Conservation (phyloP, 1,139 yeast genomes). For the Scheffersomyces lignicola region DNA sequence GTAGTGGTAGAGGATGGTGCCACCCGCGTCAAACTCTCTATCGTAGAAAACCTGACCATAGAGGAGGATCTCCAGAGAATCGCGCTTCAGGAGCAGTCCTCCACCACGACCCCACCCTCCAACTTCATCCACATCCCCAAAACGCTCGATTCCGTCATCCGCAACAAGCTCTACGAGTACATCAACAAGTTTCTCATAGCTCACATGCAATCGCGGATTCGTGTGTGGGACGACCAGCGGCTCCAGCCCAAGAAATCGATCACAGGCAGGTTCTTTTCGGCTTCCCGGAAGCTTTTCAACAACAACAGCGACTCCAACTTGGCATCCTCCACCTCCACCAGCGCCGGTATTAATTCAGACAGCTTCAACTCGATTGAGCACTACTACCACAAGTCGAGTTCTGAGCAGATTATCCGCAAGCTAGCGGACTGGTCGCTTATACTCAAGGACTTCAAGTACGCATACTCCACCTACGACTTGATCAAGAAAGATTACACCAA, state of each 20-base stretch:
- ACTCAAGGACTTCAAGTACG: constrained; percentile 82
- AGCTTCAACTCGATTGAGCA: constrained; percentile 45
- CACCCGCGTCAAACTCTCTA: constrained; percentile 19
- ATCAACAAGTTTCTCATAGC: constrained; percentile 64
- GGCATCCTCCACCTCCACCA: constrained; percentile 6
- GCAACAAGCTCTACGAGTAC: constrained; percentile 50
- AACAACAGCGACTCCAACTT: constrained; percentile 18
- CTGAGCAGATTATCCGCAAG: constrained; percentile 76
- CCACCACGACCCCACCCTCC: constrained; percentile 8
- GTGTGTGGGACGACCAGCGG: constrained; percentile 76
- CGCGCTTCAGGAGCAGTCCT: constrained; percentile 23
- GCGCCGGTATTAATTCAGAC: constrained; percentile 10
- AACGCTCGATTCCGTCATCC: constrained; percentile 40
- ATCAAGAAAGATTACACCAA: constrained; percentile 74
- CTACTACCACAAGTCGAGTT: constrained; percentile 58
- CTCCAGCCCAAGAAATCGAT: constrained; percentile 70
- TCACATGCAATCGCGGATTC: constrained; percentile 73
- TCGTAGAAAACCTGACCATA: constrained; percentile 46
- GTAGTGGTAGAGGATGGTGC: constrained; percentile 13
- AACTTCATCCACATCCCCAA: constrained; percentile 28
- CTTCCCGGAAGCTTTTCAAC: constrained; percentile 57
- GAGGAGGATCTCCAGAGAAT: constrained; percentile 53
- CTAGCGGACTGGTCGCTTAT: constrained; percentile 92
- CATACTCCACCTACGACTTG: constrained; percentile 81
- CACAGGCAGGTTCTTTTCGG: constrained; percentile 72